Evolutionary conservation across 768 basidiomycete species (phyloP), one percentile per base, ranked within the genome.

Genomic region (Dioszegia aurantiaca): DNA sequence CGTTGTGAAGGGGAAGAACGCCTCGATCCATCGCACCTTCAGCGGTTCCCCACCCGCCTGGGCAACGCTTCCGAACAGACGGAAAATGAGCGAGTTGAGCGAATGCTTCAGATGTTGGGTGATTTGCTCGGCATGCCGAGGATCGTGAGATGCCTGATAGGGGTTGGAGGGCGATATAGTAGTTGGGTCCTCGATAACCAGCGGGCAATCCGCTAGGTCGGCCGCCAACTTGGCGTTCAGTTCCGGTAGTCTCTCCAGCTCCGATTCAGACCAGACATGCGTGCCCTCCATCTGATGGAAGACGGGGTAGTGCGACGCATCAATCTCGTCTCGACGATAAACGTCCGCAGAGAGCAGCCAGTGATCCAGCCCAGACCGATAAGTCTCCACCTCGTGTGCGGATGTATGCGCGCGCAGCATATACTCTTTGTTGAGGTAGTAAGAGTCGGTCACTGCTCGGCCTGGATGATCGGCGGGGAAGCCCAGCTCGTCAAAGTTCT

Each of bases 221-320:
- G 75, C 77, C 28, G 81, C 79, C 30, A 95, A 81, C 39, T 80
- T 78, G 37, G 77, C 82, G 63, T 90, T 97, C 68, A 92, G 85
- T 62, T 84, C 83, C 49, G 84, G 80, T 19, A 93, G 81, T 1
- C 56, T 43, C 55, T 85, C 82, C 55, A 87, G 82, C 31, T 82
- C 77, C 1, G 52, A 26, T 0, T 62, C 48, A 8, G 73, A 64
- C 74, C 91, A 90, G 55, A 97, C 85, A 30, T 85, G 80, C 12
- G 92, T 90, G 28, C 94, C 95, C 74, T 99, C 95, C 79, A 95
- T 90, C 78, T 99, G 95, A 78, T 99, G 95, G 73, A 99, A 99
- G 36, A 95, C 89, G 4, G 95, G 95, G 75, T 97, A 95, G 74
- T 99, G 95, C 9, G 88, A 89, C 12, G 84, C 83, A 79, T 99